Conservation (phyloP, 345 rosid species). For the Citrus unshiu region DNA sequence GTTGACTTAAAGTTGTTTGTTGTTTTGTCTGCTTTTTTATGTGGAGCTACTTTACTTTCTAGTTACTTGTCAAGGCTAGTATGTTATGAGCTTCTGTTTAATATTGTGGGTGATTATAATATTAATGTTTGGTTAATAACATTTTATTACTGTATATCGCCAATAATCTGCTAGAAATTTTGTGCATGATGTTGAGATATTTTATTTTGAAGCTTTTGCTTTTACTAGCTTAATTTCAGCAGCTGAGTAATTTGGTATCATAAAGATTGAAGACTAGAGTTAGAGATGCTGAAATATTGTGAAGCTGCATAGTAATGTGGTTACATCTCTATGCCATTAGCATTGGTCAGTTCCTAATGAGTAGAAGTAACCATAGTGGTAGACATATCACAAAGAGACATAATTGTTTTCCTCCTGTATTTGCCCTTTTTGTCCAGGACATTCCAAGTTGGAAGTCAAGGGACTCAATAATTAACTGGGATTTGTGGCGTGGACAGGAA, state of each 20-base stretch:
- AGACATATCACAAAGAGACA: slow-evolving; percentile 6
- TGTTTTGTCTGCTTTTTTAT: slow-evolving; percentile 5
- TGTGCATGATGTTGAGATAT: background rate
- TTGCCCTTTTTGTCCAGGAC: slow-evolving; percentile 23
- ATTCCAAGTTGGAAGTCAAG: background rate
- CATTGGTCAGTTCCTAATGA: background rate
- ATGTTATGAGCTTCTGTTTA: slow-evolving; percentile 10
- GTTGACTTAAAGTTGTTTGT: slow-evolving; percentile 11
- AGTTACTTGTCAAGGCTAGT: slow-evolving; percentile 11
- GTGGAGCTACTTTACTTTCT: slow-evolving; percentile 5
- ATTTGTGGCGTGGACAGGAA: slow-evolving; percentile 13
- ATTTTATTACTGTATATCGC: background rate
- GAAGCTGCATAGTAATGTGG: slow-evolving; percentile 15
- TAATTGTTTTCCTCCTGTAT: slow-evolving; percentile 24
- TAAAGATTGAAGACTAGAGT: slow-evolving; percentile 14
- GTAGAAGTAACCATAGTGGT: slow-evolving; percentile 16
- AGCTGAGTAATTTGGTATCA: slow-evolving; percentile 9
- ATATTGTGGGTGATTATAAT: slow-evolving; percentile 8
- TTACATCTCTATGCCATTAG: slow-evolving; percentile 13
- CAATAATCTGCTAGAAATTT: slow-evolving; percentile 7
- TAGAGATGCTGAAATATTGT: slow-evolving; percentile 9
- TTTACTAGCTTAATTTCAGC: background rate
- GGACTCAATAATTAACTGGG: background rate
- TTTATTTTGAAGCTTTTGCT: background rate
- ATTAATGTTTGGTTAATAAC: background rate